Base-by-base conservation (phyloP, 495 filamentous ascomycete genomes). In the Hypoxylon rickii region DNA sequence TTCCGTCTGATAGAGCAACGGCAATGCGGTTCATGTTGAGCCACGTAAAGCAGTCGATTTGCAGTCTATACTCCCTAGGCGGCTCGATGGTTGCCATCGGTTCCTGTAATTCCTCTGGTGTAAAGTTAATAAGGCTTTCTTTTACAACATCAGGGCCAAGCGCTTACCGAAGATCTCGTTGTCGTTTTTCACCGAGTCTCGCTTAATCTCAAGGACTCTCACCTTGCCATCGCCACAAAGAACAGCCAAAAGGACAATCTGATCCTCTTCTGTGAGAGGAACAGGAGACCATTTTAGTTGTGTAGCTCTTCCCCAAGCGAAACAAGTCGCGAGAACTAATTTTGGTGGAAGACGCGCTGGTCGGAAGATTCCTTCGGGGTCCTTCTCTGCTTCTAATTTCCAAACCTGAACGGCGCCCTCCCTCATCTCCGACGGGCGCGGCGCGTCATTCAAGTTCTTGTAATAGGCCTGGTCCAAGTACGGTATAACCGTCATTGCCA, bases 11-110 rank as follows among this genome's bases (percentile, higher is more conserved):
- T 61, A 77, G 73, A 44, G 71, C 77, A 40, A 78, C 65, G 15
- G 63, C 71, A 36, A 80, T 51, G 11, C 76, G 75, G 58, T 80
- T 80, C 45, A 66, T 69, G 47, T 75, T 77, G 3, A 76, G 60
- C 77, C 77, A 80, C 11, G 74, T 68, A 21, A 80, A 70, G 61
- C 72, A 74, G 22, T 74, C 77, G n/a, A 73, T 73, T 16, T 68
- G 64, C 42, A 78, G 55, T 34, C 69, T 69, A 63, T 76, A 65
- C 51, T 79, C 77, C 17, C 63, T 67, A 0, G 59, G 55, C 19
- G 72, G 67, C 19, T 68, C 66, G 19, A 82, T 72, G 12, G 70
- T 66, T 0, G 53, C 69, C 42, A 76, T 61, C n/a, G 76, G 70
- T 4, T 65, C 41, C 13, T 74, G 56, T 2, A 78, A 53, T 59